Conservation (phyloP, 768 basidiomycete species). For the Scleroderma bovista region DNA sequence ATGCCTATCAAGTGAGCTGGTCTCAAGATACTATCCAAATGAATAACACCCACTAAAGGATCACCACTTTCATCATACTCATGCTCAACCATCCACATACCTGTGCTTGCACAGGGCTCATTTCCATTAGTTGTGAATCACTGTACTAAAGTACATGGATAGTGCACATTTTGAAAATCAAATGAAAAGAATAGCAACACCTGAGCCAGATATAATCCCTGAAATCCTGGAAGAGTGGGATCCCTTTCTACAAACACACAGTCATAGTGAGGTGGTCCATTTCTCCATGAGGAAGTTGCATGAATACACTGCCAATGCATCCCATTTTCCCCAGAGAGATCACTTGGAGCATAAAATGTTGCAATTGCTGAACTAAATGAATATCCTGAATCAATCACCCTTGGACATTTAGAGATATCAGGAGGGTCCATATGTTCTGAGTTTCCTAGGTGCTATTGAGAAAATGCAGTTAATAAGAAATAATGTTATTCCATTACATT, state of each 20-base stretch:
- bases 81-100: slow-evolving; percentile 29
- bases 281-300: slow-evolving; percentile 23
- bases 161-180: slow-evolving; percentile 5
- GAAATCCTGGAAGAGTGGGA: slow-evolving; percentile 14
- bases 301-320: slow-evolving; percentile 27
- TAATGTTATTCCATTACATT: background rate
- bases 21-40: slow-evolving; percentile 17
- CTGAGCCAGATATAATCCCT: slow-evolving; percentile 18
- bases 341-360: slow-evolving; percentile 32
- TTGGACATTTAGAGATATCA: slow-evolving; percentile 14
- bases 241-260: slow-evolving; percentile 22
- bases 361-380: slow-evolving; percentile 27
- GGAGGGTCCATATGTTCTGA: background rate
- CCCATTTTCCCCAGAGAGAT: slow-evolving; percentile 26
- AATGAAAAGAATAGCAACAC: slow-evolving; percentile 24
- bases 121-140: slow-evolving; percentile 19
- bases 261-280: slow-evolving; percentile 21
- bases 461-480: background rate
- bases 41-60: slow-evolving; percentile 11
- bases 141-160: slow-evolving; percentile 22
- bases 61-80: slow-evolving; percentile 14
- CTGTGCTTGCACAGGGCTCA: slow-evolving; percentile 17
- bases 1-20: slow-evolving; percentile 17
- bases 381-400: slow-evolving; percentile 10
- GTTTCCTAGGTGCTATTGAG: slow-evolving; percentile 5